These are phyloP conservation scores for Fusarium phyllophilum DNA, from an alignment of 2,329 filamentous ascomycete species.

Conservation along the genomic window DNA sequence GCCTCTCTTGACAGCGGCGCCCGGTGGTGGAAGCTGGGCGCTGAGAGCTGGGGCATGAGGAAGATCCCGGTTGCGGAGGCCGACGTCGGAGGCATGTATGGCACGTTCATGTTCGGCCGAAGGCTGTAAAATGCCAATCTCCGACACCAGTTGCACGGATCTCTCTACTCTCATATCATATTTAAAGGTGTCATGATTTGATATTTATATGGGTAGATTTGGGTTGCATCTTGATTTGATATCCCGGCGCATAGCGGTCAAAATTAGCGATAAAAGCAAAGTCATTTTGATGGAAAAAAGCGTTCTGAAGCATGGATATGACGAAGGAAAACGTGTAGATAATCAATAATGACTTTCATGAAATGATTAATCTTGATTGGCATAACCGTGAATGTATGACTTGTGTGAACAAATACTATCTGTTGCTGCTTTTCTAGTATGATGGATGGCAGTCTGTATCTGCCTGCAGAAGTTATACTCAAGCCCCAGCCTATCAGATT, in stretches of 20 bases:
- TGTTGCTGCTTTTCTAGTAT: background rate
- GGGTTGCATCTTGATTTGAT: slow-evolving; percentile 41
- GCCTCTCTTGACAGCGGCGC: slow-evolving; percentile 56
- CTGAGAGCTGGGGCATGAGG: slow-evolving; percentile 84
- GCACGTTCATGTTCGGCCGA: slow-evolving; percentile 73
- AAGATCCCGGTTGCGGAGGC: slow-evolving; percentile 92
- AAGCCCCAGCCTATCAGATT: slow-evolving; percentile 12
- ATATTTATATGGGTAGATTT: slow-evolving; percentile 15
- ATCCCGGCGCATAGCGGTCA: slow-evolving; percentile 41
- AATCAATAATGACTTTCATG: slow-evolving; percentile 38
- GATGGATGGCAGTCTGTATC: background rate
- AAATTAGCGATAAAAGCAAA: slow-evolving; percentile 45
- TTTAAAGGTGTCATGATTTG: slow-evolving; percentile 7
- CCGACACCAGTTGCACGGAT: slow-evolving; percentile 48
- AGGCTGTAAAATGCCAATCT: slow-evolving; percentile 57
- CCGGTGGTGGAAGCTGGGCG: slow-evolving; percentile 85
- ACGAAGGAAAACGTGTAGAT: slow-evolving; percentile 35
- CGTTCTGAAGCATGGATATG: slow-evolving; percentile 38
- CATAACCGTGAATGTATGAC: background rate
- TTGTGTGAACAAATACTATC: background rate
- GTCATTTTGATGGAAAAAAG: slow-evolving; percentile 42
- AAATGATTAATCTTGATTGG: background rate
- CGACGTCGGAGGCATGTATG: slow-evolving; percentile 95
- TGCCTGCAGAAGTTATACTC: background rate
- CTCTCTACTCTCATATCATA: slow-evolving; percentile 41